Base-by-base conservation (phyloP, 768 basidiomycete species). In the Boletus bicolor region DNA sequence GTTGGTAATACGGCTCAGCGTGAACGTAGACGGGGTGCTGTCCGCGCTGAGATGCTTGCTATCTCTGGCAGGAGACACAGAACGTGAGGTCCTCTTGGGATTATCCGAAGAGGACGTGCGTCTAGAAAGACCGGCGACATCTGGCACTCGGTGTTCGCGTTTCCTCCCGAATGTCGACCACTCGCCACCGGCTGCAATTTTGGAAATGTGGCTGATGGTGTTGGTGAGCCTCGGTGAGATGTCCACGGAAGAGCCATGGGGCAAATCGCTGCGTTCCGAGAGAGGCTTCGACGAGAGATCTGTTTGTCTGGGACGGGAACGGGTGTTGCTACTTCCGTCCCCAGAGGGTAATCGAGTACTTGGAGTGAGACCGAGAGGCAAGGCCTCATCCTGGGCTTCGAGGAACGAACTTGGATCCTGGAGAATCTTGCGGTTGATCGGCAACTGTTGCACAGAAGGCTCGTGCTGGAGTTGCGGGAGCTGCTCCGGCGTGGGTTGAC, bases 91-190 rank as follows among this genome's bases (percentile, higher is more conserved):
- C 10, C 52, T 49, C 51, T 55, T 59, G 21, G 39, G 56, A 43
- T 59, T 48, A 45, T 60, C 57, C 10, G 24, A 49, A 41, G 61
- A 44, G 21, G 61, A 51, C 10, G 55, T 34, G 19, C 51, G 54
- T 15, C 53, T 61, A 43, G 65, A 57, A n/a, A 57, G 53, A 34
- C 44, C 59, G 15, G 45, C 56, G n/a, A 58, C 49, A 37, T 61
- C 63, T 24, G 59, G 44, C 5, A 53, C 36, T 15, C 56, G 61
- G 10, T 55, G 62, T 8, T 55, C 58, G 38, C 61, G 62, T 44
- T 54, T 60, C 45, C 71, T 67, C 30, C 73, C 73, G 63, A 74
- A 76, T 12, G 73, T 74, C 26, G 73, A 65, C 73, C 73, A 74
- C 55, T 65, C 70, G 11, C 65, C 65, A 41, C 64, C 57, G 0